phyloP scores from a whole-genome alignment of 352 stramenopile genomes.

The Globisporangium radiosum region DNA sequence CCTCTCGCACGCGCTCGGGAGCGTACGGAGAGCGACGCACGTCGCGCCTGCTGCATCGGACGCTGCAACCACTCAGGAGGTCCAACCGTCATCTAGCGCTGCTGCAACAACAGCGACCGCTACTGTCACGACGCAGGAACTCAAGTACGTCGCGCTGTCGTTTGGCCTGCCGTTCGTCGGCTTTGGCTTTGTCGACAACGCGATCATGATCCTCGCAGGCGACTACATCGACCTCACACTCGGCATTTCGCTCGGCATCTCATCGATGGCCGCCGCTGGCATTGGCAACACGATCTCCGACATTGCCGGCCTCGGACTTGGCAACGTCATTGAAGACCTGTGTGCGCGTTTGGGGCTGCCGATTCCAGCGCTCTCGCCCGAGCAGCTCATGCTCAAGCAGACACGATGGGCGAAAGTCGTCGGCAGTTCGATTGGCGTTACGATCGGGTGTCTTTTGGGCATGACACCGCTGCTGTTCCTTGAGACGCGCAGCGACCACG shows the following conservation, averaged over 20 bases:
- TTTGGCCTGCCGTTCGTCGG: conserved; percentile 91
- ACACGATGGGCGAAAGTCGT: conserved; percentile 62
- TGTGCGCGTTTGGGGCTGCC: conserved; percentile 59
- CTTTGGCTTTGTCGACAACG: conserved; percentile 98
- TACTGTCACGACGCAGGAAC: conserved; percentile 34
- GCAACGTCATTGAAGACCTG: conserved; percentile 79
- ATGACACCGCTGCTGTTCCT: conserved; percentile 77
- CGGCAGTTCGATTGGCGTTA: conserved; percentile 61
- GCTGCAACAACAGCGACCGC: conserved; percentile 1
- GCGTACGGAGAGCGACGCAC: conserved; percentile 15
- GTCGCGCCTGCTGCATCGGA: not conserved
- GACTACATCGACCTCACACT: conserved; percentile 85
- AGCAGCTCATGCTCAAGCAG: conserved; percentile 62
- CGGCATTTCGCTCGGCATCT: conserved; percentile 79
- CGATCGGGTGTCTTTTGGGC: conserved; percentile 67
- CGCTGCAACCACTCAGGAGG: not conserved
- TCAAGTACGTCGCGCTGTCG: conserved; percentile 63
- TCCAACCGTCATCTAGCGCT: not conserved
- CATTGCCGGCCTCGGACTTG: conserved; percentile 54
- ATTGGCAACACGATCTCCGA: conserved; percentile 85
- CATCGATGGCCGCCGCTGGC: conserved; percentile 79
- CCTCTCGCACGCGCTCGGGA: conserved; percentile 34
- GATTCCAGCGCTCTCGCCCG: conserved; percentile 40
- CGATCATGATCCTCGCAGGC: conserved; percentile 90
- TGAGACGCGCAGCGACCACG: conserved; percentile 41